Evolutionary conservation across 495 filamentous ascomycete genomes (phyloP).

Genomic region (Aspergillus wentii): DNA sequence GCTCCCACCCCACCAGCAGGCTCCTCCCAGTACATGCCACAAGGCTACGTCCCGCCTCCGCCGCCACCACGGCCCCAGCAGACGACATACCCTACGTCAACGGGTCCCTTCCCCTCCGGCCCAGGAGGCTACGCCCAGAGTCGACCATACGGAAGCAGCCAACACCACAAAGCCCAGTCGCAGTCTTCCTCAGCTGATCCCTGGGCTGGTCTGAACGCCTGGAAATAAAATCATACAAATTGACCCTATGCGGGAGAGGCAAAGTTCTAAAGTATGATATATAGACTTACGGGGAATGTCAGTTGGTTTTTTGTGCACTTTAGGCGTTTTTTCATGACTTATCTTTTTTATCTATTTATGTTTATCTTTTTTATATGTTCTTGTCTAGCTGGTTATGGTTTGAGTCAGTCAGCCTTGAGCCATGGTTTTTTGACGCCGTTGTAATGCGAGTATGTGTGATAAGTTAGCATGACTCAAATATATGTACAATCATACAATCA

Average conservation of each 20-base stretch:
- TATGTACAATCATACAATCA: too few species aligned
- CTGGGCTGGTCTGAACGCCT: conserved; percentile 82
- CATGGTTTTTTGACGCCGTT: too few species aligned
- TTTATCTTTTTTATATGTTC: neutral
- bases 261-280: too few species aligned
- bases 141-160: conserved; percentile 29
- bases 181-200: conserved; percentile 57
- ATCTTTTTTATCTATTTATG: neutral
- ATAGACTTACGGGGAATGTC: too few species aligned
- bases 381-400: neutral
- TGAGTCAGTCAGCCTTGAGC: too few species aligned
- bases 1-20: conserved; percentile 33
- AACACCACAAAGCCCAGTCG: conserved; percentile 33
- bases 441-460: too few species aligned
- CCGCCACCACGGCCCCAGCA: conserved; percentile 82
- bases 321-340: too few species aligned
- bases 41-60: conserved; percentile 85
- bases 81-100: conserved; percentile 59
- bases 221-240: conserved; percentile 54
- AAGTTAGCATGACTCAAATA: too few species aligned
- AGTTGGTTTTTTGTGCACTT: too few species aligned
- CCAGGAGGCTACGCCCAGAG: conserved; percentile 55
- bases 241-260: too few species aligned
- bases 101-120: conserved; percentile 49
- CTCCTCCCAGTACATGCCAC: conserved; percentile 52